phyloP scores from a whole-genome alignment of 306 rosid genomes.

The Fragaria iinumae region DNA sequence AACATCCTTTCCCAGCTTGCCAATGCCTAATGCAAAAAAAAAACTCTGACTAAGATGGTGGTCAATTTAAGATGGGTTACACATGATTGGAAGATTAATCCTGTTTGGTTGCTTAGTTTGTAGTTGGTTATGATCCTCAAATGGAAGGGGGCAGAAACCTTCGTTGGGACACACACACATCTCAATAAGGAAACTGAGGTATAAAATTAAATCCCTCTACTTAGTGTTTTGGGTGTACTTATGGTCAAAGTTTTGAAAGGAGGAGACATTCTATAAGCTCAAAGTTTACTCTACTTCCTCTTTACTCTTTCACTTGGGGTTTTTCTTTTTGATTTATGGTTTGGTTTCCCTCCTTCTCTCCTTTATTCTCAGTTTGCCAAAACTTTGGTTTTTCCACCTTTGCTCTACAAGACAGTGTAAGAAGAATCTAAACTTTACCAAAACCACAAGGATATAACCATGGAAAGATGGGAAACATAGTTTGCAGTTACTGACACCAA shows the following conservation, averaged over 20 bases:
- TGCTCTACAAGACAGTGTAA: background rate
- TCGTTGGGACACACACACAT: background rate
- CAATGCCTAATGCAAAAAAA: background rate
- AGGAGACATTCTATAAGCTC: background rate
- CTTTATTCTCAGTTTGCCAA: background rate
- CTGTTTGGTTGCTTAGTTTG: background rate
- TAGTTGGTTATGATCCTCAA: background rate
- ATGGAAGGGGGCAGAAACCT: background rate
- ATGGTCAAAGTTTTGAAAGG: background rate
- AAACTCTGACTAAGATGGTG: background rate
- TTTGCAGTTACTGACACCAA: background rate
- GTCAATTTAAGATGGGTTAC: background rate
- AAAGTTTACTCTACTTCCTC: background rate
- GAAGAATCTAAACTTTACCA: background rate
- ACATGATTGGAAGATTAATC: background rate
- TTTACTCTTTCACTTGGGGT: background rate
- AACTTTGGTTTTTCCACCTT: conserved; percentile 8
- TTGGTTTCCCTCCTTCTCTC: background rate
- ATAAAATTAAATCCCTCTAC: background rate
- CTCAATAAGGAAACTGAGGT: background rate
- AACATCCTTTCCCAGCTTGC: background rate
- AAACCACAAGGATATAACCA: background rate
- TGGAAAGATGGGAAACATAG: background rate
- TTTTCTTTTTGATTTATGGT: background rate
- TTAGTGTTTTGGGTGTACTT: background rate